phyloP scores from a whole-genome alignment of 352 stramenopile genomes.

The Globisporangium irregulare region DNA sequence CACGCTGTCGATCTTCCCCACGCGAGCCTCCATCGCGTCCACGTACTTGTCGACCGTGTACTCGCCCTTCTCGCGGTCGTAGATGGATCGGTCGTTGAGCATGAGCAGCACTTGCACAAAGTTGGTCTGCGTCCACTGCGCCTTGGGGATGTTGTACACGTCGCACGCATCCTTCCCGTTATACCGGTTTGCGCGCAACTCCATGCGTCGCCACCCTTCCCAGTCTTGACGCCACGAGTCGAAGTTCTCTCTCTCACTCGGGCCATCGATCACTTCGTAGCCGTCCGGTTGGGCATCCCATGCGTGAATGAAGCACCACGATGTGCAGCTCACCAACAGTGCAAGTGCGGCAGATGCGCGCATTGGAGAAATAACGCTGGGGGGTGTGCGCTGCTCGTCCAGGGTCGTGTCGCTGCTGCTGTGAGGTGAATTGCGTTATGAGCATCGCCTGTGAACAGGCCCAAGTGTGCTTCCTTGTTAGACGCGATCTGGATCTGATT shows the following conservation, averaged over 20 bases:
- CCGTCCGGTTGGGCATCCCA: conserved; percentile 79
- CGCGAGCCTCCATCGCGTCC: conserved; percentile 39
- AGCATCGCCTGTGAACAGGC: too few relatives aligned
- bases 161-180: conserved; percentile 47
- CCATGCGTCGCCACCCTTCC: conserved; percentile 66
- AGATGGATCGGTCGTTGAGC: conserved; percentile 76
- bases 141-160: conserved; percentile 62
- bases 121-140: conserved; percentile 74
- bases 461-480: too few relatives aligned
- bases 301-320: conserved; percentile 15
- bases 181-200: conserved; percentile 67
- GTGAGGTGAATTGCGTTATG: background rate
- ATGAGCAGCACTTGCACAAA: conserved; percentile 79
- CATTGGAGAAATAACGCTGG: conserved; percentile 1
- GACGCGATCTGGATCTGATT: background rate
- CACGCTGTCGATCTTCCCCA: conserved; percentile 75
- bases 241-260: conserved; percentile 27
- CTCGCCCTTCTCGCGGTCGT: conserved; percentile 52
- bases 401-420: background rate
- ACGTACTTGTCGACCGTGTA: conserved; percentile 78
- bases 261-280: conserved; percentile 80
- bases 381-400: background rate
- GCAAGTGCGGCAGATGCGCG: conserved; percentile 14
- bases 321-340: conserved; percentile 11
- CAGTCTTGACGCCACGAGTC: conserved; percentile 58